Base-by-base conservation (phyloP, 352 stramenopile genomes). In the Pythium guiyangense region DNA sequence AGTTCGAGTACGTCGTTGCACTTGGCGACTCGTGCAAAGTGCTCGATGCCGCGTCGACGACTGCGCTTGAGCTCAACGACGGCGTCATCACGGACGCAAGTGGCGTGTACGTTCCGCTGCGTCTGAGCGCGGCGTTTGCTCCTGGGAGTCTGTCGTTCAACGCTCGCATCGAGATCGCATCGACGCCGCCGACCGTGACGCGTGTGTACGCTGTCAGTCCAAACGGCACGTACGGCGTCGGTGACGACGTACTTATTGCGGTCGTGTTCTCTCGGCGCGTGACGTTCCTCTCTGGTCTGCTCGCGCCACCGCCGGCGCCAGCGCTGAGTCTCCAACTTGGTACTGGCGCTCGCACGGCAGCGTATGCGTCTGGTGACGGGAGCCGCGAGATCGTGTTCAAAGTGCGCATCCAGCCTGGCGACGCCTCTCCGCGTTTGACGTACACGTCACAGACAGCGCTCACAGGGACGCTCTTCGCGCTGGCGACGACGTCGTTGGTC, bases 1-100 rank as follows among this genome's bases (percentile, higher is more conserved):
- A 60, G 17, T 93, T 93, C 26, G 51, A 71, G 31, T 93, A 93
- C 52, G 59, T 82, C 25, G 72, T 91, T 39, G 44, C 59, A 0
- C 40, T 45, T 6, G 82, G 76, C 6, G 82, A 92, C 52, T 69
- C 35, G 25, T 71, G 71, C 20, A 57, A 49, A 3, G 49, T 70
- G 1, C 64, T 92, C 6, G 79, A 92, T 57, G 72, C 66, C 15
- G 71, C 71, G 0, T 86, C 76, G 8, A 64, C n/a, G 1, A 69
- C 17, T 20, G 74, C 71, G 2, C 52, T 92, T 12, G 69, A 79
- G 22, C 62, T 92, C 3, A 79, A 80, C 44, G 72, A 71, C 9
- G 72, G 74, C 2, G 37, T 73, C n/a, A 79, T 92, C 40, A 77
- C 74, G 0, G 79, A 90, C 22, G 50, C 22, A 0, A 54, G 69